Percentiles rank a stretch among this genome's conserved stretches.
phyloP scores from a whole-genome alignment of 306 rosid species.

The Malus orientalis region DNA sequence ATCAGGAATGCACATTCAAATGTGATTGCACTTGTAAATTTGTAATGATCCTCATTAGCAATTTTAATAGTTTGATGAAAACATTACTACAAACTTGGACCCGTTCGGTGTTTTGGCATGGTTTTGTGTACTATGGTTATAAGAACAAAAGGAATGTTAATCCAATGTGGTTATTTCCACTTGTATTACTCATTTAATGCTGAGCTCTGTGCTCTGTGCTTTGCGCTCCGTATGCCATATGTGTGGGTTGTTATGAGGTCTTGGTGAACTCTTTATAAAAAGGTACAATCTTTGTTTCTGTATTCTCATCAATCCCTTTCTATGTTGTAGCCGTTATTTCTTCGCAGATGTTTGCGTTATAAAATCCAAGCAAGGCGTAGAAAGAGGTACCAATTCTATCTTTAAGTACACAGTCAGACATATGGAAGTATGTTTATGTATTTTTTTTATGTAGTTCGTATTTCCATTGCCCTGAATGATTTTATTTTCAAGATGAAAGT shows the following conservation, averaged over 20 bases:
- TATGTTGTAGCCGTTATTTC: constrained; percentile 76
- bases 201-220: background rate
- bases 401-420: background rate
- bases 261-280: background rate
- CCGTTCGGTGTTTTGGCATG: too few relatives aligned
- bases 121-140: background rate
- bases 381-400: constrained; percentile 41
- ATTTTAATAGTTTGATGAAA: background rate
- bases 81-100: background rate
- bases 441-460: background rate
- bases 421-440: background rate
- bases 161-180: background rate
- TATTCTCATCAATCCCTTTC: constrained; percentile 12
- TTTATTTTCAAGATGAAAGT: background rate
- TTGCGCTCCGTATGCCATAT: background rate
- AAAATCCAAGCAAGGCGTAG: constrained; percentile 63
- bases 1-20: background rate
- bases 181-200: background rate
- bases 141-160: background rate
- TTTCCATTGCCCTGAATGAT: background rate
- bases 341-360: constrained; percentile 71
- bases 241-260: background rate
- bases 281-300: background rate
- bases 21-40: background rate
- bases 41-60: background rate